These are phyloP conservation scores for Thalassiosira hispida DNA, from an alignment of 352 stramenopile species.

Conservation along the genomic window DNA sequence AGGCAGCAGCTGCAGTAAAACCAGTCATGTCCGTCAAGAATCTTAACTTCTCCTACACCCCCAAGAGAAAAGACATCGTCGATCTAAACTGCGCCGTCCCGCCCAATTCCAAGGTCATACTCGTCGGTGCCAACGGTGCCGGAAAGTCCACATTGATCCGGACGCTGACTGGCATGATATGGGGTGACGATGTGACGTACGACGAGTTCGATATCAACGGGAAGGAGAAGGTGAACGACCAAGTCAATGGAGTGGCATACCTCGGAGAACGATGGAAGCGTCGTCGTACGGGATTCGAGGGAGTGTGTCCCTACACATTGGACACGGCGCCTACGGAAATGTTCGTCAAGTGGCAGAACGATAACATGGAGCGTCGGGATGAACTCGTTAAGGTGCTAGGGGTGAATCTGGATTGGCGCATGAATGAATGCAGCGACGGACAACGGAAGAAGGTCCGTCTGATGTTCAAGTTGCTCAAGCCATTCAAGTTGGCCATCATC, in stretches of 20 bases:
- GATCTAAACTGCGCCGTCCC: conserved; percentile 36
- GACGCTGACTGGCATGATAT: conserved; percentile 62
- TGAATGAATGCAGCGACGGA: conserved; percentile 86
- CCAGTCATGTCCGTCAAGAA: conserved; percentile 32
- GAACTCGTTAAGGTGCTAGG: conserved; percentile 91
- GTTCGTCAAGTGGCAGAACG: conserved; percentile 91
- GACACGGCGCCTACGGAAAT: conserved; percentile 85
- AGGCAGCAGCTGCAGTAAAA: background rate
- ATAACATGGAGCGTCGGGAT: conserved; percentile 89
- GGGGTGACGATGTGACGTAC: conserved; percentile 32
- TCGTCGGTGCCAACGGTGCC: conserved; percentile 85
- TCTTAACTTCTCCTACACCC: conserved; percentile 46
- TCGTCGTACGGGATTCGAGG: conserved; percentile 57
- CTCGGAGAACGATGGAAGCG: conserved; percentile 56
- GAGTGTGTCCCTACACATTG: conserved; percentile 60
- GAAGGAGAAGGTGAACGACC: conserved; percentile 28
- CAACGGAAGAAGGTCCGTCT: conserved; percentile 75
- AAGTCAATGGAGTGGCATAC: conserved; percentile 54
- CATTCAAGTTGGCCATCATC: conserved; percentile 71
- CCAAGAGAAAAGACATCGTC: conserved; percentile 22
- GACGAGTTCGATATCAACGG: conserved; percentile 54
- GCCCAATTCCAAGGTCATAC: conserved; percentile 47
- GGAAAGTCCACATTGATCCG: conserved; percentile 85
- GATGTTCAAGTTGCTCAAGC: conserved; percentile 59
- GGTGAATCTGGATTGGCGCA: conserved; percentile 89